A percentile compares a stretch with the other conserved stretches of the same genome.
phyloP scores from a whole-genome alignment of 2,329 filamentous ascomycete species.

The Sodiomyces alkalinus region DNA sequence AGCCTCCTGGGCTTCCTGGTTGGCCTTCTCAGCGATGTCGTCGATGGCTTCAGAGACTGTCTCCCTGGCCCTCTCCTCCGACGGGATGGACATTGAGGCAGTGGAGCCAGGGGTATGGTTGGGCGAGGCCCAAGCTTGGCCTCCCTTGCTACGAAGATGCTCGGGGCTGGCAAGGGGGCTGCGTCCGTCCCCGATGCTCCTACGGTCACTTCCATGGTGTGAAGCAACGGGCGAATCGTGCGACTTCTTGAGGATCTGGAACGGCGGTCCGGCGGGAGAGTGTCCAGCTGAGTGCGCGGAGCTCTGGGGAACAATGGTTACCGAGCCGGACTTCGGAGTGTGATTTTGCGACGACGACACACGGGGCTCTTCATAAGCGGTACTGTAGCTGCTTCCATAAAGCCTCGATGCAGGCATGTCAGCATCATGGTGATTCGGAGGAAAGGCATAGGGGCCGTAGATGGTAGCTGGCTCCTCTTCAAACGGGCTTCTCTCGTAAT shows the following conservation, averaged over 20 bases:
- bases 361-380: constrained; percentile 25
- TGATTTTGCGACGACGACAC: constrained; percentile 25
- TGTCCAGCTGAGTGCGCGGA: constrained; percentile 12
- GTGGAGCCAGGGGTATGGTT: constrained; percentile 9
- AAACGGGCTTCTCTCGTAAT: constrained; percentile 10
- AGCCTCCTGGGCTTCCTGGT: constrained; percentile 47
- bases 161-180: constrained; percentile 30
- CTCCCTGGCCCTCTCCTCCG: constrained; percentile 30
- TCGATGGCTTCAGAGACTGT: constrained; percentile 57
- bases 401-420: constrained; percentile 9
- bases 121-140: constrained; percentile 16
- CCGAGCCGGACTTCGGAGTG: constrained; percentile 22
- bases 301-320: constrained; percentile 13
- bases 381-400: constrained; percentile 14
- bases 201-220: constrained; percentile 24
- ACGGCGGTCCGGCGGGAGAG: constrained; percentile 18
- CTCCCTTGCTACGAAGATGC: constrained; percentile 21
- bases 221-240: constrained; percentile 19
- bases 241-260: constrained; percentile 38
- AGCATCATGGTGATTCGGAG: constrained; percentile 7
- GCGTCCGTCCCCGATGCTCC: constrained; percentile 23
- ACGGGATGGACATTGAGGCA: constrained; percentile 6
- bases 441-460: constrained; percentile 9
- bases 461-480: constrained; percentile 9
- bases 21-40: constrained; percentile 41